phyloP scores from a whole-genome alignment of 2,329 filamentous ascomycete species.

The Cephalotrichum gorgonifer region DNA sequence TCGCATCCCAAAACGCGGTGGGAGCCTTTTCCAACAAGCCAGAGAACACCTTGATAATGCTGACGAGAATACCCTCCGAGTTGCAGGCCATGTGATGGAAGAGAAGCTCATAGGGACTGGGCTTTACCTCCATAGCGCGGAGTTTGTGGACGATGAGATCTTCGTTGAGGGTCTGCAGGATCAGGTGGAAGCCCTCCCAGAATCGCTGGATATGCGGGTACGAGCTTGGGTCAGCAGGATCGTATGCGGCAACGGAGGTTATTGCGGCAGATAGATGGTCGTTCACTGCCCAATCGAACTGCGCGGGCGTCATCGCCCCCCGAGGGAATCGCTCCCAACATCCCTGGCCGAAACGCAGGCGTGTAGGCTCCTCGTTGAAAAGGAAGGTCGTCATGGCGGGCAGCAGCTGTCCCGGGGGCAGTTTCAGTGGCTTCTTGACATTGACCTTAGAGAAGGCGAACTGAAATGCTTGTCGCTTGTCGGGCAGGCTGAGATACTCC shows the following conservation, averaged over 20 bases:
- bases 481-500: constrained; percentile 54
- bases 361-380: constrained; percentile 58
- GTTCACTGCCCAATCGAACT: constrained; percentile 82
- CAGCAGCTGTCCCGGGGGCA: constrained; percentile 60
- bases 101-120: constrained; percentile 54
- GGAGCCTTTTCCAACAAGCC: constrained; percentile 65
- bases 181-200: constrained; percentile 67
- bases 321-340: constrained; percentile 59
- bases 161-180: constrained; percentile 64
- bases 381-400: constrained; percentile 80
- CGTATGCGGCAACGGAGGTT: constrained; percentile 43
- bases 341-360: constrained; percentile 56
- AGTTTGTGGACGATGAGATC: constrained; percentile 69
- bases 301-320: constrained; percentile 50
- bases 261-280: constrained; percentile 62
- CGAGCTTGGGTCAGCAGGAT: constrained; percentile 20
- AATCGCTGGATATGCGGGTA: constrained; percentile 52
- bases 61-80: constrained; percentile 49
- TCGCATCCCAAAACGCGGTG: constrained; percentile 77
- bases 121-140: constrained; percentile 68
- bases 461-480: constrained; percentile 56
- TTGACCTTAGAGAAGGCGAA: constrained; percentile 74
- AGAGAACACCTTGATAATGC: constrained; percentile 61
- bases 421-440: constrained; percentile 62
- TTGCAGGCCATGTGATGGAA: constrained; percentile 44